Evolutionary conservation across 768 basidiomycete species (phyloP).

Genomic region (Lentinula sp.): DNA sequence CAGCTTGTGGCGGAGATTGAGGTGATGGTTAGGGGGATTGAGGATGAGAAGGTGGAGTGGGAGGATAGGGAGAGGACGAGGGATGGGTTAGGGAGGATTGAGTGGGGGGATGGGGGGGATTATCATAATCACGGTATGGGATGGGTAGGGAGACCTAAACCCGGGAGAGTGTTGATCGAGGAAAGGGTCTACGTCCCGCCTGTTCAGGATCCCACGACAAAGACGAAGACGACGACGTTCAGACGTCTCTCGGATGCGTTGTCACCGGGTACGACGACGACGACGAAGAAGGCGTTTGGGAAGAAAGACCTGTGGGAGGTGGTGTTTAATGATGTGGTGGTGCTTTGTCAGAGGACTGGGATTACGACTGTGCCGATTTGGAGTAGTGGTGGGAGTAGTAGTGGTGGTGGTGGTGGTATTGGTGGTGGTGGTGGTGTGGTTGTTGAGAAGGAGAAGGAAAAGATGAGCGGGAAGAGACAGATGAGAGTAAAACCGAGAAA

Average conservation of each 20-base stretch:
- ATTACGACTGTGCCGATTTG: constrained; percentile 79
- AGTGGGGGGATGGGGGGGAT: constrained; percentile 78
- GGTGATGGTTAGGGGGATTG: constrained; percentile 86
- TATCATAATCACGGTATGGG: not conserved
- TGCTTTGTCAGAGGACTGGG: constrained; percentile 88
- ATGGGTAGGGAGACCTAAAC: constrained; percentile 82
- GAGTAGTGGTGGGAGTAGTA: constrained; percentile 48
- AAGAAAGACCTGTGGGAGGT: constrained; percentile 94
- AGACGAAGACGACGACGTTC: constrained; percentile 86
- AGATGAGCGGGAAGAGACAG: constrained; percentile 42
- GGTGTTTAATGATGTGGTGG: constrained; percentile 90
- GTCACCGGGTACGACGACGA: not conserved
- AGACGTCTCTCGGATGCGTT: constrained; percentile 89
- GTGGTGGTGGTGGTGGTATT: too few relatives aligned
- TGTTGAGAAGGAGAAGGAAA: too few relatives aligned
- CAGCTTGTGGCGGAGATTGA: constrained; percentile 98
- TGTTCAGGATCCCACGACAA: constrained; percentile 36
- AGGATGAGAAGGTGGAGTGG: constrained; percentile 5
- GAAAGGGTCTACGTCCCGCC: constrained; percentile 52
- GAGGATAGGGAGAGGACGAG: constrained; percentile 1
- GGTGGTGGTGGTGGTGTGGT: too few relatives aligned
- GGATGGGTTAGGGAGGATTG: constrained; percentile 71
- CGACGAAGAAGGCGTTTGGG: constrained; percentile 38
- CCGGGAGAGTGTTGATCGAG: constrained; percentile 80
- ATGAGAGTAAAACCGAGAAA: constrained; percentile 78